These are phyloP conservation scores for Mycena vitilis DNA, from an alignment of 768 basidiomycete genomes.

Conservation along the genomic window DNA sequence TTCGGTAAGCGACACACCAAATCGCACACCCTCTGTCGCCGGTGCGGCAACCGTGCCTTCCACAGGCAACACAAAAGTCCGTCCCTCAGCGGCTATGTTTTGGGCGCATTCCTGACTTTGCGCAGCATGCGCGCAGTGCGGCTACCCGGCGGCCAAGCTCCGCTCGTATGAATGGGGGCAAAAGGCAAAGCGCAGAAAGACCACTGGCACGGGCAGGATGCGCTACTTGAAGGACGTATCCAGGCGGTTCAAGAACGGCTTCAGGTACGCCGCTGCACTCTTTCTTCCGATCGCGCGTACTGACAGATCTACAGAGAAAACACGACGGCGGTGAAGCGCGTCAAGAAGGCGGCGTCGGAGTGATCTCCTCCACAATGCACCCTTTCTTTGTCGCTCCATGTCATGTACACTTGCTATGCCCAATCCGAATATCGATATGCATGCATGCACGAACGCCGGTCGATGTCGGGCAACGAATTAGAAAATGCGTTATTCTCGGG, in stretches of 20 bases:
- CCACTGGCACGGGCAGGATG: slow-evolving; percentile 98
- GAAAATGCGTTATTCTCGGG: no score
- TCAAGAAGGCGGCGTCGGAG: slow-evolving; percentile 60
- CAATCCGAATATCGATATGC: slow-evolving; percentile 19
- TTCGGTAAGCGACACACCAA: slow-evolving; percentile 99
- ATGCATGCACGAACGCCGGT: slow-evolving; percentile 17
- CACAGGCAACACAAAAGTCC: slow-evolving; percentile 98
- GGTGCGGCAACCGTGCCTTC: slow-evolving; percentile 95
- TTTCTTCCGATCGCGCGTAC: neutral
- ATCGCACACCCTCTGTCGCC: slow-evolving; percentile 96
- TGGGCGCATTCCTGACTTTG: slow-evolving; percentile 6
- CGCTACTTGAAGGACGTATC: slow-evolving; percentile 91
- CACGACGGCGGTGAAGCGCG: slow-evolving; percentile 88
- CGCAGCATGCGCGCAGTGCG: slow-evolving; percentile 93
- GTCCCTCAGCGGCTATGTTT: slow-evolving; percentile 41
- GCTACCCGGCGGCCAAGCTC: slow-evolving; percentile 95
- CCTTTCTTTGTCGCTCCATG: slow-evolving; percentile 17
- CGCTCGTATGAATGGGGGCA: slow-evolving; percentile 98
- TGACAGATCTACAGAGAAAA: slow-evolving; percentile 73
- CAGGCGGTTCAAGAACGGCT: slow-evolving; percentile 98
- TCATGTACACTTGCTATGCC: slow-evolving; percentile 33
- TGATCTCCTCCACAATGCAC: slow-evolving; percentile 1
- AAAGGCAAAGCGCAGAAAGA: slow-evolving; percentile 99
- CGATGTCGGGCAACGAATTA: no score
- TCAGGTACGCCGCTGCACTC: slow-evolving; percentile 67